Evolutionary conservation across 352 stramenopile species (phyloP).

Genomic region (Phytopythium mirpurense): DNA sequence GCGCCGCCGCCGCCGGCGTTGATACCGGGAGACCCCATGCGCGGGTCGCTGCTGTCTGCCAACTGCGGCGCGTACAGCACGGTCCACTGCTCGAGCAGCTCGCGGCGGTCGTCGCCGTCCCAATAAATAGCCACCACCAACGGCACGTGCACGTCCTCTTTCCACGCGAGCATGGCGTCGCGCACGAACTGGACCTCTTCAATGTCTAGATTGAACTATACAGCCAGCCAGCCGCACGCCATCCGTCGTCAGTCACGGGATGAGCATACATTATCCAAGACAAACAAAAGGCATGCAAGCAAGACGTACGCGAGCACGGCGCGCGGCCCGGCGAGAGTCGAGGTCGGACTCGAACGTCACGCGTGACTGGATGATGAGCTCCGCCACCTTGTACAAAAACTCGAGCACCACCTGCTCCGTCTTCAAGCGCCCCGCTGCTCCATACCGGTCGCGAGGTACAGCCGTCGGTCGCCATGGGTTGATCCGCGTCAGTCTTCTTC

Average conservation of each 20-base stretch:
- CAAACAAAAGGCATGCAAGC: too few relatives aligned
- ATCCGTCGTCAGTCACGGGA: neutral
- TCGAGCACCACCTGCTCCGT: constrained; percentile 85
- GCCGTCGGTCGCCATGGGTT: neutral
- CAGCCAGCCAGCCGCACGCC: neutral
- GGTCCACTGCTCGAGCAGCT: constrained; percentile 76
- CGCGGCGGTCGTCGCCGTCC: constrained; percentile 37
- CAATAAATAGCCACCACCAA: constrained; percentile 68
- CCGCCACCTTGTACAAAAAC: constrained; percentile 77
- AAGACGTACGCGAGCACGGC: constrained; percentile 56
- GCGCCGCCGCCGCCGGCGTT: constrained; percentile 5
- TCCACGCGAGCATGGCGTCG: constrained; percentile 59
- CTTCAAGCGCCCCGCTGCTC: constrained; percentile 59
- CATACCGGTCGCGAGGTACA: too few relatives aligned
- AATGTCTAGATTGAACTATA: constrained; percentile 85
- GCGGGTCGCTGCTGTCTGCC: constrained; percentile 16
- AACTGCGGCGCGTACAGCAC: constrained; percentile 46
- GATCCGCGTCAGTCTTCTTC: neutral
- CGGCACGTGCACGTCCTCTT: constrained; percentile 65
- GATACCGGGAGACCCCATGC: constrained; percentile 2
- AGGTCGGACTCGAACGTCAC: constrained; percentile 60
- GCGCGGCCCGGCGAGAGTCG: constrained; percentile 31
- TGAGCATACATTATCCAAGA: too few relatives aligned
- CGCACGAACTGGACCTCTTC: constrained; percentile 67
- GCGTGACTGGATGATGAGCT: constrained; percentile 79